These are phyloP conservation scores for Mycena belliarum DNA, from an alignment of 768 basidiomycete genomes.

Conservation along the genomic window DNA sequence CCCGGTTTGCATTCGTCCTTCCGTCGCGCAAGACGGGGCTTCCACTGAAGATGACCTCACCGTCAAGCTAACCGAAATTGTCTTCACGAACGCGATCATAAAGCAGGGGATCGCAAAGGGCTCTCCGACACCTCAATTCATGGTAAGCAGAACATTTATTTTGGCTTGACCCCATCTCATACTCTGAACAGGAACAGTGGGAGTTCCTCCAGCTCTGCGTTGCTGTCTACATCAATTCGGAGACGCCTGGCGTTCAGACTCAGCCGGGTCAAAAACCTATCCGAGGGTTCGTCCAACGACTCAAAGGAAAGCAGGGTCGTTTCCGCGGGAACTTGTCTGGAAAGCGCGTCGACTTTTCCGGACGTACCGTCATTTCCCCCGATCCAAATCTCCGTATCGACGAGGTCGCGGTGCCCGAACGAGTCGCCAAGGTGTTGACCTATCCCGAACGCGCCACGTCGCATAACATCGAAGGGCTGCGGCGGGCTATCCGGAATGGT, in stretches of 20 bases:
- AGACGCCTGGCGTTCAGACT: slow-evolving; percentile 88
- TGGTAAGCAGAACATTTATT: slow-evolving; percentile 50
- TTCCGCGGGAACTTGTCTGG: slow-evolving; percentile 98
- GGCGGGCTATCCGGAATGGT: slow-evolving; percentile 82
- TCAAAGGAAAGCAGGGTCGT: slow-evolving; percentile 98
- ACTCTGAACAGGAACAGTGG: slow-evolving; percentile 83
- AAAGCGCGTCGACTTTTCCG: slow-evolving; percentile 98
- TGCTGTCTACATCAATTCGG: slow-evolving; percentile 98
- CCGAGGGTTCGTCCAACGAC: slow-evolving; percentile 94
- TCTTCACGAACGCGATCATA: slow-evolving; percentile 90
- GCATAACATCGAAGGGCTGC: slow-evolving; percentile 82
- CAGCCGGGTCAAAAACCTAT: slow-evolving; percentile 92
- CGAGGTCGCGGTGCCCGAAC: slow-evolving; percentile 96
- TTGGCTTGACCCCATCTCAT: neutral
- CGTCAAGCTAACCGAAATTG: slow-evolving; percentile 95
- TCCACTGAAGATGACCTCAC: slow-evolving; percentile 99
- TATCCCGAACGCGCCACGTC: slow-evolving; percentile 94
- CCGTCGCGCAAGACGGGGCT: slow-evolving; percentile 95
- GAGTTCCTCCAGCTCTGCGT: slow-evolving; percentile 93
- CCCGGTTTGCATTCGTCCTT: slow-evolving; percentile 95
- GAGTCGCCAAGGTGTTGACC: slow-evolving; percentile 91
- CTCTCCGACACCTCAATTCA: slow-evolving; percentile 83
- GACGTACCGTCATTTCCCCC: slow-evolving; percentile 96
- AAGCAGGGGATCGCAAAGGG: slow-evolving; percentile 89
- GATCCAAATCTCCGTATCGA: slow-evolving; percentile 99